phyloP scores from a whole-genome alignment of 2,329 filamentous ascomycete genomes.

The Colletotrichum nymphaeae region DNA sequence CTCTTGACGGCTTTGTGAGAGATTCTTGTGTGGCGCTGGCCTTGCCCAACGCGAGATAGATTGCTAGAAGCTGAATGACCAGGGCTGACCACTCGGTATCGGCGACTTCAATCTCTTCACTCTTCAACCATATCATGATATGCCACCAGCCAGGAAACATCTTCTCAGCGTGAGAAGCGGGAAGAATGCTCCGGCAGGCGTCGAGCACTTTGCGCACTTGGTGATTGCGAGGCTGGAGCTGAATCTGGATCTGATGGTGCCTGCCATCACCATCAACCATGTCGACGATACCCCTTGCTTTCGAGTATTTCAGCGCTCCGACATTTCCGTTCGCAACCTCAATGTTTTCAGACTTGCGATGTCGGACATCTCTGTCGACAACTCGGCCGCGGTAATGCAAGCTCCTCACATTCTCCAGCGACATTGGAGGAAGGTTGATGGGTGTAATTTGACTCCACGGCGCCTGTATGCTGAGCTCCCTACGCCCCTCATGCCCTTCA shows the following conservation, averaged over 20 bases:
- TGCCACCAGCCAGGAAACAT: constrained; percentile 80
- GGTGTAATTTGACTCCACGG: constrained; percentile 80
- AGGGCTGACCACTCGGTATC: constrained; percentile 78
- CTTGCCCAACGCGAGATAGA: constrained; percentile 70
- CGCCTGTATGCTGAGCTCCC: constrained; percentile 78
- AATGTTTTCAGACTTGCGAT: constrained; percentile 58
- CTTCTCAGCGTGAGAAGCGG: constrained; percentile 67
- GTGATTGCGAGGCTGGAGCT: constrained; percentile 73
- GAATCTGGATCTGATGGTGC: constrained; percentile 75
- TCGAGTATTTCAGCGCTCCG: constrained; percentile 67
- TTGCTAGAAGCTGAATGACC: constrained; percentile 71
- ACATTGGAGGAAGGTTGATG: constrained; percentile 71
- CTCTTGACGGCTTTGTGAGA: constrained; percentile 31
- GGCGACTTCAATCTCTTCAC: constrained; percentile 56
- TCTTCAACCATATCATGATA: constrained; percentile 74
- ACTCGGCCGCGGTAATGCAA: constrained; percentile 66
- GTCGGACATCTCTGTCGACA: constrained; percentile 62
- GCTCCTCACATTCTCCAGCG: constrained; percentile 68
- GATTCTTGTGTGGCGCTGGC: constrained; percentile 43
- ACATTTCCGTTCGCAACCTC: constrained; percentile 60
- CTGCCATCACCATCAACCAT: constrained; percentile 71
- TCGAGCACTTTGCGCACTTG: constrained; percentile 71
- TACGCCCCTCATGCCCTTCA: constrained; percentile 70
- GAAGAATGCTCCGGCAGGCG: constrained; percentile 73
- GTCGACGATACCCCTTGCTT: constrained; percentile 71